Evolutionary conservation across 108 stramenopile species (phyloP), one percentile per base, ranked within the genome.

Genomic region (Discostella stelligeroides): DNA sequence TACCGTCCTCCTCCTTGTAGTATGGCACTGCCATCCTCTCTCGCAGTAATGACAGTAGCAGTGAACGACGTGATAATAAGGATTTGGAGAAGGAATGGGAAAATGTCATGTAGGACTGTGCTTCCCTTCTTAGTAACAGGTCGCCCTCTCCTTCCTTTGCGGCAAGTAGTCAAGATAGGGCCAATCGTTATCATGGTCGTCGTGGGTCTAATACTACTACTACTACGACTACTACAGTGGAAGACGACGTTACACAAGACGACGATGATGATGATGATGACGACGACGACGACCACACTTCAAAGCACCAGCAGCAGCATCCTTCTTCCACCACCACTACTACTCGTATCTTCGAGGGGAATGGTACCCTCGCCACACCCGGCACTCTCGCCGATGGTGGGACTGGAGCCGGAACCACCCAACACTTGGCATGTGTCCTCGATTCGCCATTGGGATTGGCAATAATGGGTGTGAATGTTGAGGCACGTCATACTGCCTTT

Each of bases 361-460:
- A 68, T 10, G 80, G 88, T 9, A 87, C 92, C 57, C 90, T 90
- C 68, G 80, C 89, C n/a, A 92, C 92, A 2, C 92, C 88, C 20
- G 82, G 82, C 17, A 66, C 84, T 24, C 24, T 83, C 11, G 65
- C 63, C 45, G 73, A 81, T 8, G 63, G 72, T 23, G 70, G 77
- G 3, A 55, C 69, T 12, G 90, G 84, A 20, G 28, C 83, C 10
- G 92, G 92, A 43, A 90, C 89, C 6, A 84, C 87, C 48, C 73
- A 92, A 24, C 93, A 95, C 59, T 82, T 95, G 54, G 87, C 87
- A 24, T 92, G 90, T 82, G 85, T 89, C 47, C 71, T 95, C 74
- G 89, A 95, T 66, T 68, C 66, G 20, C 93, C 93, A 12, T 71
- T 92, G 11, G 79, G 82, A 10, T 65, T 95, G 61, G 86, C 89